Evolutionary conservation across 345 rosid genomes (phyloP).

Genomic region (Theobroma cacao): DNA sequence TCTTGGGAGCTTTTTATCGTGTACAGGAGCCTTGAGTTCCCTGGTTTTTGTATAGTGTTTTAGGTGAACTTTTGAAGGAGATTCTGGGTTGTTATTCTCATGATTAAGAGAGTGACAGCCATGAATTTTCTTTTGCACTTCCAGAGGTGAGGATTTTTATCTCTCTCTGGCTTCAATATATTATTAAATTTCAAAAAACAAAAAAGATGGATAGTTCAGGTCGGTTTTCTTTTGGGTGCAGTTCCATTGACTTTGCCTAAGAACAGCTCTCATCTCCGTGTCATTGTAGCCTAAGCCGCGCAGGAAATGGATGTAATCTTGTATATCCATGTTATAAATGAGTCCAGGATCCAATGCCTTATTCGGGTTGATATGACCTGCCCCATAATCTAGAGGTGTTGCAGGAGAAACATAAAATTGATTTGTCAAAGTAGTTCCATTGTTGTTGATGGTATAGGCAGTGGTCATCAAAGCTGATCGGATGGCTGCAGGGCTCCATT

Average conservation of each 20-base stretch:
- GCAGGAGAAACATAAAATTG: slow-evolving; percentile 10
- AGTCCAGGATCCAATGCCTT: slow-evolving; percentile 48
- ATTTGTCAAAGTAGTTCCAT: slow-evolving; percentile 17
- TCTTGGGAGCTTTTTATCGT: no score
- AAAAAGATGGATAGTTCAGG: slow-evolving; percentile 2
- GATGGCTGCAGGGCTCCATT: slow-evolving; percentile 43
- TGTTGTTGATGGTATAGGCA: slow-evolving; percentile 33
- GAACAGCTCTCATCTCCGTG: not conserved
- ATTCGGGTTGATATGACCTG: slow-evolving; percentile 44
- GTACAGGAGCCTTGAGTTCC: no score
- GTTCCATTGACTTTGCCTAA: not conserved
- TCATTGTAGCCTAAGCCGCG: not conserved
- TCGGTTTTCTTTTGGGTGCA: not conserved
- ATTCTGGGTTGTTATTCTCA: no score
- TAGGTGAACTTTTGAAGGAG: no score
- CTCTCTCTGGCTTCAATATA: no score
- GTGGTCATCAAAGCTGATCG: slow-evolving; percentile 56
- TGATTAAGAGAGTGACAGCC: no score
- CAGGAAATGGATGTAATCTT: not conserved
- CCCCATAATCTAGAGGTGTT: slow-evolving; percentile 45
- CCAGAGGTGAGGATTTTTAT: no score
- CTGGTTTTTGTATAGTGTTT: no score
- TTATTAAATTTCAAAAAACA: no score
- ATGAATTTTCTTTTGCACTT: no score
- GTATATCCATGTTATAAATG: slow-evolving; percentile 31